Evolutionary conservation across 257 asterid genomes (phyloP).

Genomic region (Gynochthodes officinalis): DNA sequence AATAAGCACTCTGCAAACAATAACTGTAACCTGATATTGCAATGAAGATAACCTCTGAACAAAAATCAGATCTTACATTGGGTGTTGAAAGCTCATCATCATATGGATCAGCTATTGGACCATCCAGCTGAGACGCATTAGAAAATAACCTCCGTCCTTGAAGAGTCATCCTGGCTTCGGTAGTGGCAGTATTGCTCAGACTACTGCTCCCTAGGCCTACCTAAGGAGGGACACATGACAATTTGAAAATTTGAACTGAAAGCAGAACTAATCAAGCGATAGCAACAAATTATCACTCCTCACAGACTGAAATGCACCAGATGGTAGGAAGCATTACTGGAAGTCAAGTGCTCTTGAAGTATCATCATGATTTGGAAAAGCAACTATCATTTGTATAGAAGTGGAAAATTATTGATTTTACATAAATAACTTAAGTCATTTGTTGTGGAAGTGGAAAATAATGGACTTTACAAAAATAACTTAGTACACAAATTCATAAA

Average conservation of each 20-base stretch:
- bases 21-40: background rate
- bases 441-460: background rate
- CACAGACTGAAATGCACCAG: background rate
- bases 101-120: constrained; percentile 82
- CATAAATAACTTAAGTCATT: no score
- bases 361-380: background rate
- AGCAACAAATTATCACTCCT: background rate
- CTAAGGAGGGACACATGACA: constrained; percentile 31
- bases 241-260: constrained; percentile 11
- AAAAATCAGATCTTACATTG: constrained; percentile 48
- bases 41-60: background rate
- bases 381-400: background rate
- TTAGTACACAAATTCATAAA: background rate
- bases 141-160: constrained; percentile 33
- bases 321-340: background rate
- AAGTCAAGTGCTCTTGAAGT: background rate
- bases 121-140: constrained; percentile 72
- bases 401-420: background rate
- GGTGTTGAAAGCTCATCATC: constrained; percentile 92
- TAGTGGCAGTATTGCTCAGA: constrained; percentile 13
- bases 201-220: constrained; percentile 34
- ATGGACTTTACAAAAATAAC: no score
- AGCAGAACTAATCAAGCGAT: background rate
- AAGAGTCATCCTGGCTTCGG: constrained; percentile 26
- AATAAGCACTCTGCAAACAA: background rate